phyloP scores from a whole-genome alignment of 805 yeast species.

The Millerozyma miso region DNA sequence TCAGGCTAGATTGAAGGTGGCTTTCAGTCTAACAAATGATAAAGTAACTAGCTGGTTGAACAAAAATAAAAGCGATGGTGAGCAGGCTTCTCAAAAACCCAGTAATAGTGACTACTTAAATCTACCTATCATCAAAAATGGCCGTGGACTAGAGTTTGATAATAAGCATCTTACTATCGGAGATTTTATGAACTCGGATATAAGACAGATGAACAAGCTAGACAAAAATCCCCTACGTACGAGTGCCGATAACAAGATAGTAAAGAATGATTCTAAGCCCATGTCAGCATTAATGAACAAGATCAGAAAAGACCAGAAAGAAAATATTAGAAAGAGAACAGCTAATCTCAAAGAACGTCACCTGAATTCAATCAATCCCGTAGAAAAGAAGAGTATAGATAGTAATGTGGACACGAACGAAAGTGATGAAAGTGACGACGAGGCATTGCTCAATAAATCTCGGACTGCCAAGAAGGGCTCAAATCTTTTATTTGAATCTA shows the following conservation, averaged over 20 bases:
- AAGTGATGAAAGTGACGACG: slow-evolving; percentile 1
- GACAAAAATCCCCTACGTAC: not conserved
- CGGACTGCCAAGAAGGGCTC: slow-evolving; percentile 16
- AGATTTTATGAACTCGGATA: slow-evolving; percentile 19
- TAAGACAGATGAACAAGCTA: not conserved
- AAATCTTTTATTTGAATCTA: slow-evolving; percentile 8
- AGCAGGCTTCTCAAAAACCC: slow-evolving; percentile 2
- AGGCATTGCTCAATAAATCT: slow-evolving; percentile 3
- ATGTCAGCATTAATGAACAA: slow-evolving; percentile 37
- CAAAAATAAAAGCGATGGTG: not conserved
- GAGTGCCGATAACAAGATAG: not conserved
- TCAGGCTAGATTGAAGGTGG: slow-evolving; percentile 44
- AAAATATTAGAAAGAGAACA: slow-evolving; percentile 13
- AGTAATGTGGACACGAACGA: not conserved
- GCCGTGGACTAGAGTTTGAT: slow-evolving; percentile 22
- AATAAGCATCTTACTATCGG: slow-evolving; percentile 17
- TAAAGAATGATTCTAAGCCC: slow-evolving; percentile 23
- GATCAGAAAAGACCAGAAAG: slow-evolving; percentile 24
- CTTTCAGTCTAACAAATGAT: slow-evolving; percentile 32
- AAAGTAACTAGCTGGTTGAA: slow-evolving; percentile 39
- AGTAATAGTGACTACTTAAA: slow-evolving; percentile 20
- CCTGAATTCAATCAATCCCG: not conserved
- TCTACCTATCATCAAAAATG: slow-evolving; percentile 32
- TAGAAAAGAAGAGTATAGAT: not conserved
- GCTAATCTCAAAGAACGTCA: not conserved